A percentile compares a stretch with the other conserved stretches of the same genome.
phyloP scores from a whole-genome alignment of 257 asterid genomes.

The Jacaranda mimosifolia region DNA sequence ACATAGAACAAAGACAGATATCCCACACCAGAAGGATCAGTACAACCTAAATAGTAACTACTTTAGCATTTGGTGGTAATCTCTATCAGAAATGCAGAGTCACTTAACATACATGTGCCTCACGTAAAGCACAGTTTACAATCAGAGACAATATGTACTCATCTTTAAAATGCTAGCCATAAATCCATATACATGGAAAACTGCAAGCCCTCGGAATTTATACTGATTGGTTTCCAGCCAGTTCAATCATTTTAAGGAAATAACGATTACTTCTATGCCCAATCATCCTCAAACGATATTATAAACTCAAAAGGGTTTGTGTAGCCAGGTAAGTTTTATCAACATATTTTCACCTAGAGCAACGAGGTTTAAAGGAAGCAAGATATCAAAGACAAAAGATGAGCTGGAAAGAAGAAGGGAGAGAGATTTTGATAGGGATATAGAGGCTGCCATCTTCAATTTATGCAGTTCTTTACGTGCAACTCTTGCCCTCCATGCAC shows the following conservation, averaged over 20 bases:
- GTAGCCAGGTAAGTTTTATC: neutral
- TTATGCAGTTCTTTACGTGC: constrained; percentile 88
- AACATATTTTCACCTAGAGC: neutral
- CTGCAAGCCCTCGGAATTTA: neutral
- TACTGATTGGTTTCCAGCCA: neutral
- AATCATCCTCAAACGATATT: constrained; percentile 1
- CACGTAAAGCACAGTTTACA: neutral
- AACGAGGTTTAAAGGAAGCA: too few species aligned
- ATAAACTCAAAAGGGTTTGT: neutral
- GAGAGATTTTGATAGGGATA: constrained; percentile 32
- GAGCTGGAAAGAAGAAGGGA: neutral
- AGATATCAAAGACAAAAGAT: too few species aligned
- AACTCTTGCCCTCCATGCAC: constrained; percentile 90
- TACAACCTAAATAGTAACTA: too few species aligned
- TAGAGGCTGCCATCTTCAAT: constrained; percentile 76
- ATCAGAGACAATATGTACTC: neutral
- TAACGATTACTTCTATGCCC: neutral
- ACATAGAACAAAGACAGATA: neutral
- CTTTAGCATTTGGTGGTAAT: neutral
- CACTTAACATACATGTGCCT: too few species aligned
- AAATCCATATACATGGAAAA: neutral
- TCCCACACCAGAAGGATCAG: neutral
- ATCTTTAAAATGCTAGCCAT: neutral
- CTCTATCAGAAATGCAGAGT: too few species aligned
- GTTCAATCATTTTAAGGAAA: neutral